Evolutionary conservation across 2,329 filamentous ascomycete species (phyloP), one percentile per base, ranked within the genome.

Genomic region (Rhynchosporium agropyri): DNA sequence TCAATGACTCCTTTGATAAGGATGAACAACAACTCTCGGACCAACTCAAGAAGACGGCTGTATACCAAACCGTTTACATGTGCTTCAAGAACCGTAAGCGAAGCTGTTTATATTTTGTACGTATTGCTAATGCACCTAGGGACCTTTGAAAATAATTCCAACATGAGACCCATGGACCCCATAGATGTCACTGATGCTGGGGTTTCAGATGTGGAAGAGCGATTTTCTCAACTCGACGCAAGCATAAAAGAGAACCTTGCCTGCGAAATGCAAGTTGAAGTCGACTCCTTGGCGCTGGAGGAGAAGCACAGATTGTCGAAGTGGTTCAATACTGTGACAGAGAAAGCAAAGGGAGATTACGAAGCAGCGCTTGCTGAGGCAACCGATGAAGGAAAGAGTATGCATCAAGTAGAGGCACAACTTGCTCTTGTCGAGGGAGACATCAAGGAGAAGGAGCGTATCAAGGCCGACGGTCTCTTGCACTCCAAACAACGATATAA

Each of bases 1-100:
- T 96, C 73, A 94, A 95, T 72, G 86, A 91, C 68, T 94, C 90
- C 0, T 85, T 88, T 54, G 81, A 89, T 63, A 89, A 90, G 73
- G 85, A 86, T 62, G 92, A 96, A 71, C 77, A 79, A 3, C 83
- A 90, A 65, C 84, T 92, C 33, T 80, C 87, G 59, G 80, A 83
- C 33, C 79, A 84, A 20, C 77, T 96, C 31, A 79, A 80, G 38
- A 77, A 82, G 62, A 96, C 92, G 3, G 81, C 87, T 33, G 79
- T 92, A 4, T 93, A 87, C 73, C 80, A 79, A 68, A 89, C 91
- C 53, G 79, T 92, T 60, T 83, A 81, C 64, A 81, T 84, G 55
- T 85, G 90, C 69, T 81, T 88, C 67, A 81, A 83, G 66, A 81
- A 84, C 67, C 83, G 90, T 92, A 82, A 83, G 81, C 80, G 64